phyloP scores from a whole-genome alignment of 192 early-diverging fungal species.

The Entophlyctis helioformis region DNA sequence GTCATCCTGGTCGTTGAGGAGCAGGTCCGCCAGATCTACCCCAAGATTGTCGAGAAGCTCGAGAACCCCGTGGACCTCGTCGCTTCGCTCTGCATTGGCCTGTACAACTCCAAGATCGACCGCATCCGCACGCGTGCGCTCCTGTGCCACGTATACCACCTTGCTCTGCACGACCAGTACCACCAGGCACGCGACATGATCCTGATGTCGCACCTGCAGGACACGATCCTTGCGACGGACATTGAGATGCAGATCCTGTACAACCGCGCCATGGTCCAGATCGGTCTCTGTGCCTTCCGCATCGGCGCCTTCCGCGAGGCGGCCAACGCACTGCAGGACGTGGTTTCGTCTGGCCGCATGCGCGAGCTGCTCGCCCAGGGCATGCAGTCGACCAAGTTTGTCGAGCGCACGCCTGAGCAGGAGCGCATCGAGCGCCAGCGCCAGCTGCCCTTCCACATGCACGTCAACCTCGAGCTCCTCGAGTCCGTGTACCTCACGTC shows the following conservation, averaged over 20 bases:
- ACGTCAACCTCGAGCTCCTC: slow-evolving; percentile 96
- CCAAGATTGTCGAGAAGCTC: slow-evolving; percentile 12
- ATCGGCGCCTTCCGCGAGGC: slow-evolving; percentile 82
- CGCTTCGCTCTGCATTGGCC: slow-evolving; percentile 70
- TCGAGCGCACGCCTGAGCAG: slow-evolving; percentile 76
- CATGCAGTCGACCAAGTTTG: slow-evolving; percentile 55
- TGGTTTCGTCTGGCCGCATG: slow-evolving; percentile 66
- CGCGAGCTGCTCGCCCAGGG: slow-evolving; percentile 95
- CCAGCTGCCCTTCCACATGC: slow-evolving; percentile 99
- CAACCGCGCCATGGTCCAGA: slow-evolving; percentile 93
- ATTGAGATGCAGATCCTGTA: slow-evolving; percentile 86
- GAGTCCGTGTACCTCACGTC: slow-evolving; percentile 94
- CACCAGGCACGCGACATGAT: slow-evolving; percentile 87
- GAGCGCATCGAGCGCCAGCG: slow-evolving; percentile 88
- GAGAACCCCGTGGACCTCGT: slow-evolving; percentile 50
- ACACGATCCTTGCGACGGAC: slow-evolving; percentile 78
- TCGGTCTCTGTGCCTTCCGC: slow-evolving; percentile 95
- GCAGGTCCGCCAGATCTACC: slow-evolving; percentile 35
- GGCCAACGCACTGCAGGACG: slow-evolving; percentile 77
- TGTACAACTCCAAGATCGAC: slow-evolving; percentile 78
- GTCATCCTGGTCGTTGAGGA: slow-evolving; percentile 68
- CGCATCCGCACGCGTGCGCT: slow-evolving; percentile 85
- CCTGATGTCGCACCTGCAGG: slow-evolving; percentile 98
- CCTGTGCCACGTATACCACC: slow-evolving; percentile 95
- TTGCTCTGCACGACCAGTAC: slow-evolving; percentile 93